A percentile compares a stretch with the other conserved stretches of the same genome.
Conservation (phyloP, 2,329 filamentous ascomycete genomes). For the Fusarium stilboides region DNA sequence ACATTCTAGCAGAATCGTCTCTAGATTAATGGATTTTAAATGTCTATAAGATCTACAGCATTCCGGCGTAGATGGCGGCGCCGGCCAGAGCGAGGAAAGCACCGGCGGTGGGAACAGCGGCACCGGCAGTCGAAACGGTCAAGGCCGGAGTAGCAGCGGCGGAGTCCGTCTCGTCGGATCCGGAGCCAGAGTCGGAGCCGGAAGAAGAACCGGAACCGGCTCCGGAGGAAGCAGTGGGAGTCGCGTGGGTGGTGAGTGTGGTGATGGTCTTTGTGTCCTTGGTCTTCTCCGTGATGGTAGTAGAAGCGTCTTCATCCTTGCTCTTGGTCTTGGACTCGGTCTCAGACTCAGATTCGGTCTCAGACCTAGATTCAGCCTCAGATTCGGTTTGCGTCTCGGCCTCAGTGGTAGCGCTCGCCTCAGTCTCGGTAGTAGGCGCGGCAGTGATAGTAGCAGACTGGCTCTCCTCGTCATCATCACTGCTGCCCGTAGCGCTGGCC, state of each 20-base stretch:
- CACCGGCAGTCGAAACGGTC: constrained; percentile 43
- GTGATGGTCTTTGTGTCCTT: constrained; percentile 34
- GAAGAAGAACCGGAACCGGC: constrained; percentile 30
- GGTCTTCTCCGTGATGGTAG: constrained; percentile 11
- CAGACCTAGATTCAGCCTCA: constrained; percentile 1
- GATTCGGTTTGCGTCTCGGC: constrained; percentile 21
- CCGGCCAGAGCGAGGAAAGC: constrained; percentile 51
- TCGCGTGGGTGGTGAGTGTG: constrained; percentile 23
- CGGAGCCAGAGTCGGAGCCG: constrained; percentile 30
- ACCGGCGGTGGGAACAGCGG: constrained; percentile 46
- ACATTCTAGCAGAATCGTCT: not conserved
- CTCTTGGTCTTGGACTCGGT: constrained; percentile 6
- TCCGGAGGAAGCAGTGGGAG: constrained; percentile 25
- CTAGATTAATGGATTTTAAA: not conserved
- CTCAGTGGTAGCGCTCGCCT: constrained; percentile 10
- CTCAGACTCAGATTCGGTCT: constrained; percentile 10
- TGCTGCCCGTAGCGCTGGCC: constrained; percentile 1
- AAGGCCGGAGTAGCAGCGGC: constrained; percentile 37
- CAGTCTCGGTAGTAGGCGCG: constrained; percentile 32
- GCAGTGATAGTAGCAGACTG: constrained; percentile 38
- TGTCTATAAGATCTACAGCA: constrained; percentile 41
- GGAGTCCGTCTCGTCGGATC: constrained; percentile 27
- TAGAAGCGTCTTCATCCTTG: constrained; percentile 15
- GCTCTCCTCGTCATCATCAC: constrained; percentile 10
- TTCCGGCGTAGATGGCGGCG: constrained; percentile 49